Evolutionary conservation across 2,329 filamentous ascomycete genomes (phyloP).

Genomic region (Lachnellula arida): DNA sequence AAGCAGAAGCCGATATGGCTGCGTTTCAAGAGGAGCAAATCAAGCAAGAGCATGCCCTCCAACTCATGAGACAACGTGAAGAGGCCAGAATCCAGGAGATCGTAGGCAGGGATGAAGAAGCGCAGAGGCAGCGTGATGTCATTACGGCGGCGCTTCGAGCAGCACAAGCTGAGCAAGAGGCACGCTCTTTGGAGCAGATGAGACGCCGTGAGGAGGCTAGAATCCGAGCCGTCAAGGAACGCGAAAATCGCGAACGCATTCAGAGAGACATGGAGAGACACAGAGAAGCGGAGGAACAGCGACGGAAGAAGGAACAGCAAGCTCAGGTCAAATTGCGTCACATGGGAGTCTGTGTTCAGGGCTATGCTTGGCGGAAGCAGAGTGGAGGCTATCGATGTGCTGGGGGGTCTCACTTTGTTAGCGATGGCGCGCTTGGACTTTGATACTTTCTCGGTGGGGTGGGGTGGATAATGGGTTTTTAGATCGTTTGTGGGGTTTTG

Average conservation of each 20-base stretch:
- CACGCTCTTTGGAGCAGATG: conserved; percentile 14
- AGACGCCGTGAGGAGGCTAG: conserved; percentile 25
- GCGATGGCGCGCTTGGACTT: conserved; percentile 25
- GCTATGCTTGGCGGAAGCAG: conserved; percentile 60
- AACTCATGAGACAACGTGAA: too few relatives aligned
- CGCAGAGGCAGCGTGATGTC: not conserved
- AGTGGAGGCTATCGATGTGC: conserved; percentile 55
- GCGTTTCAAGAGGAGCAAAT: too few relatives aligned
- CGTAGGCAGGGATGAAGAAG: conserved; percentile 21
- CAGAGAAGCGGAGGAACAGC: conserved; percentile 37
- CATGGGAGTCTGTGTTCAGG: conserved; percentile 52
- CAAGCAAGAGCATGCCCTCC: too few relatives aligned
- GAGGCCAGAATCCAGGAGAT: conserved; percentile 2
- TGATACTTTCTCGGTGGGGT: too few relatives aligned
- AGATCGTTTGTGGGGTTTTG: too few relatives aligned
- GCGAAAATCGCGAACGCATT: conserved; percentile 25
- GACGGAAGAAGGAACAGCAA: conserved; percentile 36
- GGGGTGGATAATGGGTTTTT: too few relatives aligned
- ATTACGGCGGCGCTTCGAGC: conserved; percentile 20
- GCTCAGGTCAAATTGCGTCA: conserved; percentile 44
- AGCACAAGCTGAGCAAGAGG: conserved; percentile 12
- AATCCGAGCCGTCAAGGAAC: conserved; percentile 28
- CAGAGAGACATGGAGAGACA: conserved; percentile 33
- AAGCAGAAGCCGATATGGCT: not conserved
- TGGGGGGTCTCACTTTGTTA: conserved; percentile 54